Evolutionary conservation across 2,329 filamentous ascomycete genomes (phyloP), one percentile per base, ranked within the genome.

Genomic region (Helminthosporium solani): DNA sequence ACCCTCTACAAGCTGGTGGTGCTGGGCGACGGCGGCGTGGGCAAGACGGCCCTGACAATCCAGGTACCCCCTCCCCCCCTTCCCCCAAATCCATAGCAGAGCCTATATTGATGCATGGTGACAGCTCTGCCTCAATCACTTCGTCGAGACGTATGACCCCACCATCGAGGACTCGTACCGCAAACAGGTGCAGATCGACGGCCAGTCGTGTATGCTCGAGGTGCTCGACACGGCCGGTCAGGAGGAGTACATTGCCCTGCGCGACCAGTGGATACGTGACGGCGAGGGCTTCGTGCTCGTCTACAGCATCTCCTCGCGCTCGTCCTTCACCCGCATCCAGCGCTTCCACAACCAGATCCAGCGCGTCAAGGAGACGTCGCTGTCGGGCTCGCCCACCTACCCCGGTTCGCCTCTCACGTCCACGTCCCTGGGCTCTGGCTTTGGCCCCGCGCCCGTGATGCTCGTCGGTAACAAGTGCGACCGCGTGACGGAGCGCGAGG

Each of bases 381-480:
- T 74, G 59, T 81, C 85, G 39, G 83, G 85, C 35, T 90, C 87
- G 19, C 86, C 87, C 7, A 86, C 86, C 21, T 91, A 89, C 61
- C 84, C 85, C 7, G 86, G 87, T 51, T 90, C 87, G 19, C 86
- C 87, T 40, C 78, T 89, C 52, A 82, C 80, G 45, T 72, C 78
- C 27, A 80, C 79, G 0, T 78, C 79, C 37, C 74, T 75, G 16
- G 75, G 73, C 16, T 73, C 75, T 44, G 77, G 67, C 20, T 82
- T 82, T 53, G 79, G 83, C 53, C 86, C 86, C 16, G 90, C 94
- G 14, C 94, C 94, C 37, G 89, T 99, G 63, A 97, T 99, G 94
- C 81, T 99, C 23, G 94, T 99, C 28, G 94, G 94, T 57, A 97
- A 99, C 79, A 99, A 99, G 77, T 95, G 90, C 74, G 94, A 99